Conservation (phyloP, 495 filamentous ascomycete genomes). For the Penicillium ucsense region DNA sequence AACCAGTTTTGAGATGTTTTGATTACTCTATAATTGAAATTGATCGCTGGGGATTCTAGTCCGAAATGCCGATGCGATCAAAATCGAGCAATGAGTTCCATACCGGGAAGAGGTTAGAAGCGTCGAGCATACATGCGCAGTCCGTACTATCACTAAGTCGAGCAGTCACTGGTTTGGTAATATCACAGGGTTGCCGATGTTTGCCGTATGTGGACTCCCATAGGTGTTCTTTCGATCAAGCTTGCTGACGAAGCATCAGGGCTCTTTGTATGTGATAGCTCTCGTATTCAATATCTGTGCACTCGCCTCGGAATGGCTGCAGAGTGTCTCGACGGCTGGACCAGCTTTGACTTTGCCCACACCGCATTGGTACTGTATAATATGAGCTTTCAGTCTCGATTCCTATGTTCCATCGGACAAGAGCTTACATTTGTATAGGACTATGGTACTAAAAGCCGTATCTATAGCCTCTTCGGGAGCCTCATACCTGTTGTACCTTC, state of each 20-base stretch:
- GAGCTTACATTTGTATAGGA: neutral
- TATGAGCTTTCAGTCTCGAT: neutral
- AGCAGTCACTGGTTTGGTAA: too few relatives aligned
- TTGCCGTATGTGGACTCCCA: too few relatives aligned
- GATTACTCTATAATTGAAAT: too few relatives aligned
- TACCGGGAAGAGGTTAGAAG: too few relatives aligned
- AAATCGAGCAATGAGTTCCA: too few relatives aligned
- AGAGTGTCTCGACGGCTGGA: constrained; percentile 36
- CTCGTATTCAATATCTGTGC: constrained; percentile 69
- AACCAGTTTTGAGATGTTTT: too few relatives aligned
- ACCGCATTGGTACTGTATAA: neutral
- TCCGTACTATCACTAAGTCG: too few relatives aligned
- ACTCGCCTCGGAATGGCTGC: constrained; percentile 59
- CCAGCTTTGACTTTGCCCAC: neutral
- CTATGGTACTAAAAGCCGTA: neutral
- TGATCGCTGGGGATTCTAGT: too few relatives aligned
- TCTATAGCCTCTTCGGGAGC: neutral
- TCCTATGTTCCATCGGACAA: neutral
- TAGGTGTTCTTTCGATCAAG: too few relatives aligned
- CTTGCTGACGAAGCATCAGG: constrained; percentile 13
- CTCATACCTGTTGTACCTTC: neutral
- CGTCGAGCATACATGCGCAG: too few relatives aligned
- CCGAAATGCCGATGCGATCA: too few relatives aligned
- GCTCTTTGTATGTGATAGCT: constrained; percentile 70
- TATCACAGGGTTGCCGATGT: too few relatives aligned